A percentile compares a stretch with the other conserved stretches of the same genome.
These are phyloP conservation scores for Amaranthus palmeri DNA, from an alignment of 148 eudicot genomes.

Conservation along the genomic window DNA sequence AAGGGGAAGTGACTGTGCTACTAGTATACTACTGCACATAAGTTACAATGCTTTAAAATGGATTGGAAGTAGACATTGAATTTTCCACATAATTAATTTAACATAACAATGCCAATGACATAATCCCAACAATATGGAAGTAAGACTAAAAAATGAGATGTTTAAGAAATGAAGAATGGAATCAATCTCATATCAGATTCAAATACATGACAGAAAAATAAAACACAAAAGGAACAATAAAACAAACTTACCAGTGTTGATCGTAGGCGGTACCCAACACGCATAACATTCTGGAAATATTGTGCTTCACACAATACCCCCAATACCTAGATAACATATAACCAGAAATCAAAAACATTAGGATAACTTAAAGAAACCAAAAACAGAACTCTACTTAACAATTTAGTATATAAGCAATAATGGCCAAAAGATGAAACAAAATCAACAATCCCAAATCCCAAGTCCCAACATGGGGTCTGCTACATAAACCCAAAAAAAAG, in stretches of 20 bases:
- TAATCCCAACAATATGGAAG: too few species aligned
- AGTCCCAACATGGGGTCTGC: too few species aligned
- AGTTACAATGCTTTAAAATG: not conserved
- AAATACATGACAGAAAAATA: not conserved
- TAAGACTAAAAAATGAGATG: not conserved
- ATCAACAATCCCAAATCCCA: too few species aligned
- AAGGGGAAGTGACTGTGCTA: too few species aligned
- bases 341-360: not conserved
- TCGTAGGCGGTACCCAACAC: slow-evolving; percentile 87
- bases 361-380: not conserved
- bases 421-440: too few species aligned
- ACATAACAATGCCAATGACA: not conserved
- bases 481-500: too few species aligned
- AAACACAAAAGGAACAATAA: slow-evolving; percentile 6
- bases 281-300: slow-evolving; percentile 96
- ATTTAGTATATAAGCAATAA: too few species aligned
- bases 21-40: not conserved
- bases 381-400: too few species aligned
- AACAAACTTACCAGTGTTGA: slow-evolving; percentile 57
- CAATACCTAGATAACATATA: slow-evolving; percentile 44
- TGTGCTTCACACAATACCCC: slow-evolving; percentile 93
- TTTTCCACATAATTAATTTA: not conserved
- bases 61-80: not conserved
- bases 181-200: not conserved
- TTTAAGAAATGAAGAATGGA: not conserved